Percentiles rank a stretch among this genome's conserved stretches.
phyloP scores from a whole-genome alignment of 2,329 filamentous ascomycete genomes.

The Talaromyces funiculosus region DNA sequence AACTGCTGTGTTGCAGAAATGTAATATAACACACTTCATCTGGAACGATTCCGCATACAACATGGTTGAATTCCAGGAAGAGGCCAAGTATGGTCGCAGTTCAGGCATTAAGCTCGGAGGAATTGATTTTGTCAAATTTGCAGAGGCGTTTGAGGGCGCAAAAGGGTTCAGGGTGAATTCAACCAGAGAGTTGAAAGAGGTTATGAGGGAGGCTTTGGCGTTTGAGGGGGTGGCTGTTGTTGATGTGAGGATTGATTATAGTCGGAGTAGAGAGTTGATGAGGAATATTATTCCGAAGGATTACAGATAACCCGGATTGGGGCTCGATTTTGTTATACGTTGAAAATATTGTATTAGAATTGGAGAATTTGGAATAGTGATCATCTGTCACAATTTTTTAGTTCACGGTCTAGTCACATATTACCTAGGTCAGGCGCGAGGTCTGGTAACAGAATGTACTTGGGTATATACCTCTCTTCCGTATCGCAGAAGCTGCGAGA shows the following conservation, averaged over 20 bases:
- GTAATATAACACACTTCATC: constrained; percentile 15
- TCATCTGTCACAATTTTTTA: background rate
- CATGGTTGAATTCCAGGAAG: constrained; percentile 15
- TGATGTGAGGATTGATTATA: constrained; percentile 13
- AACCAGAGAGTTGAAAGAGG: constrained; percentile 1
- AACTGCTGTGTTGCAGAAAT: constrained; percentile 10
- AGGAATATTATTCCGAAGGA: constrained; percentile 14
- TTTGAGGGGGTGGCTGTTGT: constrained; percentile 11
- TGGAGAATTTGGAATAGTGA: background rate
- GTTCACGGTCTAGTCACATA: background rate
- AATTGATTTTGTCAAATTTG: constrained; percentile 13
- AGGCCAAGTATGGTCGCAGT: constrained; percentile 13
- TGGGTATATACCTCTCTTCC: background rate
- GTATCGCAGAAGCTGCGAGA: no score
- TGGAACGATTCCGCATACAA: constrained; percentile 14
- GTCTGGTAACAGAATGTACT: background rate
- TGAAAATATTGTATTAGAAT: background rate
- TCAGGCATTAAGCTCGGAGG: constrained; percentile 11
- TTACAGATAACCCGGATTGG: background rate
- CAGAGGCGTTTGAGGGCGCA: constrained; percentile 9
- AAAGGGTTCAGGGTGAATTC: constrained; percentile 7
- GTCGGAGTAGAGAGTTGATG: constrained; percentile 12
- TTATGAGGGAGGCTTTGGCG: constrained; percentile 10
- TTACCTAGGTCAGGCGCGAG: no score
- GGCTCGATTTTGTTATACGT: background rate